Evolutionary conservation across 352 stramenopile species (phyloP).

Genomic region (Phytophthora sp.): DNA sequence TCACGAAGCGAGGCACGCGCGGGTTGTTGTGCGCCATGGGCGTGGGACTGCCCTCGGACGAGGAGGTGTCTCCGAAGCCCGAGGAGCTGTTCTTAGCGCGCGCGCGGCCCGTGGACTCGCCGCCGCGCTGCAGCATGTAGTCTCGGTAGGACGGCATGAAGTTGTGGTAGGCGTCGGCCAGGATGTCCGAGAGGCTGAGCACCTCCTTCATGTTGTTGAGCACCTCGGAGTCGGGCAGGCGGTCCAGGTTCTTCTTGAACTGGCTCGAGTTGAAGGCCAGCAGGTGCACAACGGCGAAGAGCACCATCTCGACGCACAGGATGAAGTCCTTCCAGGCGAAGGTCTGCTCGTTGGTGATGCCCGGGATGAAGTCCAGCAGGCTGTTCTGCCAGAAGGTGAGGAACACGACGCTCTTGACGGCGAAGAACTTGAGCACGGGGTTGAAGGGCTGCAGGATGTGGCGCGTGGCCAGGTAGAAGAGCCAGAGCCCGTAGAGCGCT

Average conservation of each 20-base stretch:
- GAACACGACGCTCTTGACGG: constrained; percentile 93
- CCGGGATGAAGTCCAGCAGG: constrained; percentile 85
- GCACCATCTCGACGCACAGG: constrained; percentile 90
- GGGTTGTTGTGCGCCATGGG: constrained; percentile 63
- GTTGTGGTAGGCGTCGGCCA: constrained; percentile 87
- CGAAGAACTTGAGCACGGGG: constrained; percentile 93
- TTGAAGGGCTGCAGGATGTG: constrained; percentile 85
- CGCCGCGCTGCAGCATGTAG: constrained; percentile 83
- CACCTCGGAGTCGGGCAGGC: constrained; percentile 77
- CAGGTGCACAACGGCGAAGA: constrained; percentile 79
- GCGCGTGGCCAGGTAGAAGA: constrained; percentile 92
- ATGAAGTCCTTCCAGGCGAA: constrained; percentile 93
- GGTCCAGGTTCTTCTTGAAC: constrained; percentile 83
- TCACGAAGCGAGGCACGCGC: constrained; percentile 67
- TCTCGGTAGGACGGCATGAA: constrained; percentile 89
- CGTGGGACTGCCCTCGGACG: constrained; percentile 58
- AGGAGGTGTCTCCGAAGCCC: constrained; percentile 55
- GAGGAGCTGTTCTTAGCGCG: constrained; percentile 42
- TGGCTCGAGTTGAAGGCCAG: constrained; percentile 83
- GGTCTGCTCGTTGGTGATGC: constrained; percentile 84
- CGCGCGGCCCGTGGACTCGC: constrained; percentile 41
- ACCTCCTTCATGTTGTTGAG: constrained; percentile 92
- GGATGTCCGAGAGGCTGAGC: constrained; percentile 77
- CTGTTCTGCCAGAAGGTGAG: constrained; percentile 93
- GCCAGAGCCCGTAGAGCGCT: constrained; percentile 88